Percentiles rank a stretch among this genome's conserved stretches.
Evolutionary conservation across 2,329 filamentous ascomycete species (phyloP).

Genomic region (Colletotrichum paranaense): DNA sequence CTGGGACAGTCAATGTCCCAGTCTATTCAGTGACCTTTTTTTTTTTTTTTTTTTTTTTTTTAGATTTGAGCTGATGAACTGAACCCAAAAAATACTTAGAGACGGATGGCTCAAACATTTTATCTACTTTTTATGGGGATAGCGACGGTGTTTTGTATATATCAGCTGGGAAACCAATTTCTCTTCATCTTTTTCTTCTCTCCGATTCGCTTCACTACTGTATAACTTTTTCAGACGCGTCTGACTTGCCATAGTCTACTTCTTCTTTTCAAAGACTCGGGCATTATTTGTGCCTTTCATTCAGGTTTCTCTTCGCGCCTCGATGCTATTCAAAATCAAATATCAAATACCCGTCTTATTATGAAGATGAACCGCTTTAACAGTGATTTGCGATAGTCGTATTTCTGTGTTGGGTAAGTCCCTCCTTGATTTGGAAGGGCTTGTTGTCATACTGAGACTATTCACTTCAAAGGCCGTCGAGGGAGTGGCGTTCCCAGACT

Average conservation of each 20-base stretch:
- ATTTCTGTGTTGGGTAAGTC: too few relatives aligned
- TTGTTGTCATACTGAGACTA: background rate
- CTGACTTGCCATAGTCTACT: background rate
- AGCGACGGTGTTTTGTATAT: slow-evolving; percentile 30
- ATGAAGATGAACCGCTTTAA: background rate
- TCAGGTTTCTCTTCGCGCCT: background rate
- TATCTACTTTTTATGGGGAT: background rate
- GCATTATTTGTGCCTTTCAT: background rate
- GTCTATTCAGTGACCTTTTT: background rate
- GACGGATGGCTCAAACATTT: background rate
- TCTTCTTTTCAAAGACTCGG: background rate
- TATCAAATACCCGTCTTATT: background rate
- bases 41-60: background rate
- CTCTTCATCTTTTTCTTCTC: background rate
- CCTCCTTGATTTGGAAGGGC: background rate
- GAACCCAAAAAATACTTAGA: slow-evolving; percentile 19
- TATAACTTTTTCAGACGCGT: background rate
- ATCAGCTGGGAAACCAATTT: background rate
- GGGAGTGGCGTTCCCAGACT: background rate
- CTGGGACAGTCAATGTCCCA: background rate
- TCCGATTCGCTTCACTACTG: background rate
- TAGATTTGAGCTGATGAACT: slow-evolving; percentile 25
- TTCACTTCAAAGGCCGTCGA: too few relatives aligned
- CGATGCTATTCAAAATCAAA: background rate
- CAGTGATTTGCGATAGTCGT: background rate